These are phyloP conservation scores for Phytopythium vexans DNA, from an alignment of 352 stramenopile species.

Conservation along the genomic window DNA sequence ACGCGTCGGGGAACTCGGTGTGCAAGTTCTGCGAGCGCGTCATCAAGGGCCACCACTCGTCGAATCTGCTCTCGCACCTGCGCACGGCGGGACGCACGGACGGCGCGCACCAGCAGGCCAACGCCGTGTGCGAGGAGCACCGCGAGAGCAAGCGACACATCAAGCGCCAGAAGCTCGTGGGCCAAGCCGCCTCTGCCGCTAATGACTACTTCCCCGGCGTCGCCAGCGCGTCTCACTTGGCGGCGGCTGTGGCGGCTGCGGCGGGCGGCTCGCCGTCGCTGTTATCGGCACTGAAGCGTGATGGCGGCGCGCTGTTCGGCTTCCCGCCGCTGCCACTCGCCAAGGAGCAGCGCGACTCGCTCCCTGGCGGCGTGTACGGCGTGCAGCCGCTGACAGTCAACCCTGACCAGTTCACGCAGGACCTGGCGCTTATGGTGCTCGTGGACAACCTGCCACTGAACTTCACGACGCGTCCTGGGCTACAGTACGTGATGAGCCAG, in stretches of 20 bases:
- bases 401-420: conserved; percentile 65
- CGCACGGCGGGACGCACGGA: conserved; percentile 73
- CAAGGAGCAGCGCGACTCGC: conserved; percentile 45
- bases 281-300: conserved; percentile 24
- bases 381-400: conserved; percentile 26
- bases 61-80: conserved; percentile 76
- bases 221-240: conserved; percentile 25
- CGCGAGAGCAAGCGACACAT: conserved; percentile 75
- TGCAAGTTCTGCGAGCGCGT: conserved; percentile 85
- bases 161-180: conserved; percentile 71
- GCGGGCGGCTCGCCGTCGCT: conserved; percentile 24
- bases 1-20: conserved; percentile 67
- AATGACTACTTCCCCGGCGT: conserved; percentile 25
- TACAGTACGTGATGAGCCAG: conserved; percentile 69
- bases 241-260: conserved; percentile 36
- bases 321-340: conserved; percentile 17
- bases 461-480: conserved; percentile 51
- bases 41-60: conserved; percentile 85
- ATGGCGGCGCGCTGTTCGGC: conserved; percentile 14
- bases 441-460: conserved; percentile 72
- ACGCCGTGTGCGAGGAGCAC: conserved; percentile 73
- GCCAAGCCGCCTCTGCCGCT: conserved; percentile 16
- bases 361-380: conserved; percentile 13
- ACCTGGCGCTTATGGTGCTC: conserved; percentile 68
- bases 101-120: conserved; percentile 65